Percentiles rank a stretch among this genome's conserved stretches.
Conservation (phyloP, 768 basidiomycete genomes). For the Pholiota microspora region DNA sequence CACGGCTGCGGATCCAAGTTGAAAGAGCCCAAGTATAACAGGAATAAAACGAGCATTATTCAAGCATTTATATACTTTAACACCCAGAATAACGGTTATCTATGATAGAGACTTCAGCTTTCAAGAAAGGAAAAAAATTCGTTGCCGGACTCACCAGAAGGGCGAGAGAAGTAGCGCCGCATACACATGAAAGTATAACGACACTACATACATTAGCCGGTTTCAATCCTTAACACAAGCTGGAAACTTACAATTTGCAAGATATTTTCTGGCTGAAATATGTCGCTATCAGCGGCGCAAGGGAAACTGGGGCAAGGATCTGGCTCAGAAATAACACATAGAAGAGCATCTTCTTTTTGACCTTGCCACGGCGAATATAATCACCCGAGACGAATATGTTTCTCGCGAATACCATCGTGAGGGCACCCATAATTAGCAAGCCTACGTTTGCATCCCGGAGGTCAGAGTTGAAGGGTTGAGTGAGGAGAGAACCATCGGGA, state of each 20-base stretch:
- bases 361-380: slow-evolving; percentile 52
- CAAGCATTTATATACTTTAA: slow-evolving; percentile 66
- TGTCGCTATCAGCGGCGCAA: slow-evolving; percentile 43
- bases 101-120: slow-evolving; percentile 19
- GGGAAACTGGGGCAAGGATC: slow-evolving; percentile 43
- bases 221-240: too few relatives aligned
- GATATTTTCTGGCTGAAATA: slow-evolving; percentile 39
- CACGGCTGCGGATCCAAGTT: slow-evolving; percentile 38
- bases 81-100: slow-evolving; percentile 63
- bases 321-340: slow-evolving; percentile 56
- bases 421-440: slow-evolving; percentile 46
- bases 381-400: slow-evolving; percentile 49
- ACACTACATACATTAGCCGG: slow-evolving; percentile 28
- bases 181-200: slow-evolving; percentile 33
- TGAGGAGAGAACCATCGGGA: slow-evolving; percentile 58
- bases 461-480: slow-evolving; percentile 45
- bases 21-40: slow-evolving; percentile 38
- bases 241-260: slow-evolving; percentile 55
- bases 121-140: neutral
- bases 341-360: slow-evolving; percentile 60
- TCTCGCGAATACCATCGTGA: slow-evolving; percentile 49
- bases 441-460: slow-evolving; percentile 36
- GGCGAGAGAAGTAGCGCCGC: slow-evolving; percentile 36
- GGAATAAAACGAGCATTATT: slow-evolving; percentile 57
- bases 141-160: slow-evolving; percentile 31